phyloP scores from a whole-genome alignment of 169 alveolate species.

The Hepatocystis sp. region DNA sequence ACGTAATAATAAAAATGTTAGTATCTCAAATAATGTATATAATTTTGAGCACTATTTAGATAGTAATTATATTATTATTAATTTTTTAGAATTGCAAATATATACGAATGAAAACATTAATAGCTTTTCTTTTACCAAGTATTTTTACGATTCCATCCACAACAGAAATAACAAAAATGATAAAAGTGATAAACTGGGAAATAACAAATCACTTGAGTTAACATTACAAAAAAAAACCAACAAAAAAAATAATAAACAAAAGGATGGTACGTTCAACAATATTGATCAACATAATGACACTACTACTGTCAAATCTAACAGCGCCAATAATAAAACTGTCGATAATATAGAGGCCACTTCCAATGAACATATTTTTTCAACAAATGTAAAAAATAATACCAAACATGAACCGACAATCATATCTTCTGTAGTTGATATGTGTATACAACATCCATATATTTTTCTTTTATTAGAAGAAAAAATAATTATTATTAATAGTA shows the following conservation, averaged over 20 bases:
- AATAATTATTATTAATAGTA: conserved; percentile 40
- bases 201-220: no score
- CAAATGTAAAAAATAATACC: neutral
- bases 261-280: no score
- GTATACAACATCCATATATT: conserved; percentile 43
- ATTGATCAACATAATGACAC: no score
- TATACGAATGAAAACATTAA: conserved; percentile 59
- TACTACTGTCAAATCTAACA: neutral
- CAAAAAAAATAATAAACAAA: no score
- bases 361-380: no score
- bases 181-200: neutral
- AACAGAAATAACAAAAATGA: neutral
- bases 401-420: conserved; percentile 19
- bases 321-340: neutral
- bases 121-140: conserved; percentile 25
- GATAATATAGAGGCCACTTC: neutral
- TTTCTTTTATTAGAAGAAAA: conserved; percentile 69
- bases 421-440: conserved; percentile 56
- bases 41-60: conserved; percentile 43
- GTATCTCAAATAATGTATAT: neutral
- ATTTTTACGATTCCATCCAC: conserved; percentile 52
- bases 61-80: conserved; percentile 51
- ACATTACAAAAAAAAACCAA: neutral
- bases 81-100: conserved; percentile 56
- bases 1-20: neutral